These are phyloP conservation scores for Aquilaria sinensis DNA, from an alignment of 345 rosid genomes.

Conservation along the genomic window DNA sequence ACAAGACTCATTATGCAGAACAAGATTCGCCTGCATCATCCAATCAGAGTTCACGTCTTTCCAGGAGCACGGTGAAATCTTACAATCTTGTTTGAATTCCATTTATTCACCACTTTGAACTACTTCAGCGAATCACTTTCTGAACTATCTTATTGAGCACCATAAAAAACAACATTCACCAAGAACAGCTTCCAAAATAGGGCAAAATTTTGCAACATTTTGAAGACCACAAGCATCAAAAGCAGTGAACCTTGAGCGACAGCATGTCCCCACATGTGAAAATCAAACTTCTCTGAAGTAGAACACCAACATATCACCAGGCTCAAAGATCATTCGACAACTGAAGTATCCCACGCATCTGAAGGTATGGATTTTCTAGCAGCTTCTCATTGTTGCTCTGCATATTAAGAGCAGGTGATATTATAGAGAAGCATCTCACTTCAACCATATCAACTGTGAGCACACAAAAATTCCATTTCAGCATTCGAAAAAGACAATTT, in stretches of 20 bases:
- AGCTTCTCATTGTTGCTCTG: slow-evolving; percentile 98
- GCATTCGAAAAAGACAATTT: too few relatives aligned
- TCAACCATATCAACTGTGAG: background rate
- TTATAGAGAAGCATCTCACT: background rate
- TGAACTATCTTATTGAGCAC: slow-evolving; percentile 4
- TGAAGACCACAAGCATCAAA: slow-evolving; percentile 4
- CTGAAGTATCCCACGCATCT: slow-evolving; percentile 96
- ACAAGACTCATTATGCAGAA: background rate
- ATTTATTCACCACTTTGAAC: slow-evolving; percentile 1
- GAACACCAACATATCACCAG: slow-evolving; percentile 17
- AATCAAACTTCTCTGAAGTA: slow-evolving; percentile 3
- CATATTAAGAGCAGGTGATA: slow-evolving; percentile 13
- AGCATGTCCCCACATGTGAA: slow-evolving; percentile 2
- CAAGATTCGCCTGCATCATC: slow-evolving; percentile 8
- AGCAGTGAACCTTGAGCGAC: background rate
- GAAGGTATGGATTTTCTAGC: slow-evolving; percentile 95
- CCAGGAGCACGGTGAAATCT: background rate
- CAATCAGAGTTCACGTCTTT: slow-evolving; percentile 2
- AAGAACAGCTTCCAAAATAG: slow-evolving; percentile 1
- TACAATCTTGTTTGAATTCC: background rate
- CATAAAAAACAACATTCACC: slow-evolving; percentile 6
- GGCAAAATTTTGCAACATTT: slow-evolving; percentile 10
- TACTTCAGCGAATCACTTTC: slow-evolving; percentile 8
- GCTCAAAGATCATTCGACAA: slow-evolving; percentile 60
- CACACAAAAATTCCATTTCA: too few relatives aligned